Percentiles rank a stretch among this genome's conserved stretches.
phyloP scores from a whole-genome alignment of 345 rosid species.

The Rhodomyrtus tomentosa region DNA sequence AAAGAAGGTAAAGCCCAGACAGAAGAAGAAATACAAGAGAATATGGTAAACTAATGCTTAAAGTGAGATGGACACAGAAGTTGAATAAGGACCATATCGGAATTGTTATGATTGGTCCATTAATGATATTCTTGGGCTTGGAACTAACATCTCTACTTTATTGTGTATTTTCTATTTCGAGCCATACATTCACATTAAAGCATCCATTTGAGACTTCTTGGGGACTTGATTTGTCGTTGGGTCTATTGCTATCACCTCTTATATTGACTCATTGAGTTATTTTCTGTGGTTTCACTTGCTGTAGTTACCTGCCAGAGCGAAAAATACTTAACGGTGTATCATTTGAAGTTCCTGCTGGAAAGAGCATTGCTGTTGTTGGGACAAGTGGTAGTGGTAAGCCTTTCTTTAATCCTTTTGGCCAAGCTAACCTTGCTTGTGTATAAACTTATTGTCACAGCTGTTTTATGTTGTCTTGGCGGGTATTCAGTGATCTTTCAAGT shows the following conservation, averaged over 20 bases:
- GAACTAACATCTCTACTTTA: not conserved
- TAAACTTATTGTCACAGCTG: not conserved
- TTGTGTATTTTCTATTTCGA: not conserved
- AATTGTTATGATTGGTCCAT: not conserved
- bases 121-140: not conserved
- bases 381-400: constrained; percentile 96
- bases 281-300: constrained; percentile 7
- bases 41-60: not conserved
- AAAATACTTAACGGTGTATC: constrained; percentile 90
- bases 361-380: constrained; percentile 97
- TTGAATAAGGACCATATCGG: not conserved
- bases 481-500: not conserved
- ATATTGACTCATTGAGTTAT: not conserved
- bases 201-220: not conserved
- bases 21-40: not conserved
- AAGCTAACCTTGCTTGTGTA: not conserved
- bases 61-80: not conserved
- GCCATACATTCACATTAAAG: not conserved
- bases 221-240: not conserved
- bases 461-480: not conserved
- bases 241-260: not conserved
- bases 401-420: not conserved
- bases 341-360: constrained; percentile 83
- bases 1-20: not conserved
- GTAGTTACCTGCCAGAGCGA: constrained; percentile 75